Base-by-base conservation (phyloP, 495 filamentous ascomycete genomes). In the Entonaema liquescens region DNA sequence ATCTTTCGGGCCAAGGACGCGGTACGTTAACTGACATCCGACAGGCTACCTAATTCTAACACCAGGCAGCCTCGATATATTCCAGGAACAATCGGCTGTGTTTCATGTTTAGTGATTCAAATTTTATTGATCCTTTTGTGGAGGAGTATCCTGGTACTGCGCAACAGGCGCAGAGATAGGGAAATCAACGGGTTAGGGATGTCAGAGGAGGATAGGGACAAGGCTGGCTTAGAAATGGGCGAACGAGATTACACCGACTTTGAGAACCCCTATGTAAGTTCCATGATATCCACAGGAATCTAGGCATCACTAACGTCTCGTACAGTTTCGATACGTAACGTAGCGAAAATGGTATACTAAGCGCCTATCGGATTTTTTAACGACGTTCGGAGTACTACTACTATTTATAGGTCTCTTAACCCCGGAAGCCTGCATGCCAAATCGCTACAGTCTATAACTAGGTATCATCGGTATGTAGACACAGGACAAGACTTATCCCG, bases 1-100 rank as follows among this genome's bases (percentile, higher is more conserved):
- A 87, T 86, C 0, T 87, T 88, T 66, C 82, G 82, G 55, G 79
- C 80, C 0, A 79, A 81, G n/a, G 81, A 86, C 53, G 85, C 85
- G 12, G 71, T 74, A 62, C 62, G 74, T 38, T 23, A 52, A 29
- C 5, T 17, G 2, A 38, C n/a, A 42, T 33, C 1, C 42, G 29
- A 59, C 19, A 17, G 12, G 1, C 13, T 1, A 17, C n/a, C 26
- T 15, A 19, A 17, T 5, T 33, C 21, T 66, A 47, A 68, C 44
- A 15, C 62, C 38, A 4, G 19, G 15, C 3, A 74, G 65, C 65
- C 72, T 53, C 54, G 65, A 59, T 76, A 76, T 15, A 66, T 71
- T 7, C 54, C 61, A 15, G 68, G 61, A 11, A 67, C 40, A 5
- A 68, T 62, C 8, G 64, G 52, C 1, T 73, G 67, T n/a, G 50